Evolutionary conservation across 1,139 yeast species (phyloP).

Genomic region (Scheffersomyces cryptocercus): DNA sequence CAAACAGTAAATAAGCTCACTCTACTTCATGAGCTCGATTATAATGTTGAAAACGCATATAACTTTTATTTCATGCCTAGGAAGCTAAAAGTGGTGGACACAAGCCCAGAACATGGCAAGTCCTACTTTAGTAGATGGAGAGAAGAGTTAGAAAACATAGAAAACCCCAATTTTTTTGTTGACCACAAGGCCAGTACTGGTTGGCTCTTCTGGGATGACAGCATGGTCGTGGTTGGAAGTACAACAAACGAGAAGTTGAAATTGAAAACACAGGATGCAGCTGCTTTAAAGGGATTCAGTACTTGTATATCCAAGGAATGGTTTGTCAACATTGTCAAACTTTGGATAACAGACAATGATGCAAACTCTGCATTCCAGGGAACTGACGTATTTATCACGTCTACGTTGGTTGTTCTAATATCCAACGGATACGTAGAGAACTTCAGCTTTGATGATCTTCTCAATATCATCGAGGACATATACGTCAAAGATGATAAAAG

Average conservation of each 20-base stretch:
- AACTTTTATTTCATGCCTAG: conserved; percentile 42
- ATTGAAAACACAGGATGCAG: conserved; percentile 38
- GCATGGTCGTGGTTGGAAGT: conserved; percentile 48
- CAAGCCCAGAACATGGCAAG: conserved; percentile 28
- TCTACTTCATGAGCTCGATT: conserved; percentile 53
- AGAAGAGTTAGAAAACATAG: conserved; percentile 53
- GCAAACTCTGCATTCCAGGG: conserved; percentile 62
- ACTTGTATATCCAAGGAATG: conserved; percentile 53
- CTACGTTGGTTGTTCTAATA: conserved; percentile 45
- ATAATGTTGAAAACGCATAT: conserved; percentile 49
- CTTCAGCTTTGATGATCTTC: conserved; percentile 45
- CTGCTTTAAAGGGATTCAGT: conserved; percentile 48
- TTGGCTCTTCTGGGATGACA: conserved; percentile 78
- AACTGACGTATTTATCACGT: conserved; percentile 56
- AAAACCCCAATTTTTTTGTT: conserved; percentile 52
- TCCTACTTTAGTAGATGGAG: conserved; percentile 48
- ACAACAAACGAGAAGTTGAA: conserved; percentile 24
- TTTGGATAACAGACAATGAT: conserved; percentile 68
- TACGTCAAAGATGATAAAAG: conserved; percentile 65
- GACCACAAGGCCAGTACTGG: conserved; percentile 64
- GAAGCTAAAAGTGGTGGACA: conserved; percentile 44
- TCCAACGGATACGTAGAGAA: conserved; percentile 40
- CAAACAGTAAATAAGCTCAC: conserved; percentile 55
- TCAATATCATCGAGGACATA: conserved; percentile 48
- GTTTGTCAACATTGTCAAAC: conserved; percentile 53